These are phyloP conservation scores for Stereocaulon alpinum DNA, from an alignment of 495 filamentous ascomycete genomes.

Conservation along the genomic window DNA sequence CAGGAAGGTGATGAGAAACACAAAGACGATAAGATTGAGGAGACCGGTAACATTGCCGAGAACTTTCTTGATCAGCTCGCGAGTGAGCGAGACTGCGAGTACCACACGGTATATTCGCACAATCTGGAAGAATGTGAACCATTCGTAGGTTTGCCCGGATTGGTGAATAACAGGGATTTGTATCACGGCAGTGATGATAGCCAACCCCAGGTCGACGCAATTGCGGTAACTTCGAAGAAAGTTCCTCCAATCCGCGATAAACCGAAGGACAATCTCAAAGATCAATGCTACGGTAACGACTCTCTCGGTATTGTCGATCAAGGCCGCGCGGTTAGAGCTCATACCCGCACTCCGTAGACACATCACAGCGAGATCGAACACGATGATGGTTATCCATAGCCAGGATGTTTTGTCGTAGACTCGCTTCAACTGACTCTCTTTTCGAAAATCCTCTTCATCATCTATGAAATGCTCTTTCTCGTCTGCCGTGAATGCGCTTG, in stretches of 20 bases:
- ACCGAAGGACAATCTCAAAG: conserved; percentile 71
- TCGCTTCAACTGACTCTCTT: conserved; percentile 48
- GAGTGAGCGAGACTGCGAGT: conserved; percentile 74
- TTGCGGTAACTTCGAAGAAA: conserved; percentile 68
- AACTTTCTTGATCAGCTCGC: conserved; percentile 73
- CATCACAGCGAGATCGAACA: conserved; percentile 64
- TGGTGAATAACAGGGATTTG: conserved; percentile 72
- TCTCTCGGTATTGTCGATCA: conserved; percentile 55
- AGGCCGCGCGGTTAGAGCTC: conserved; percentile 40
- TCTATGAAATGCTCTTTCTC: conserved; percentile 35
- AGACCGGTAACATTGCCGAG: conserved; percentile 88
- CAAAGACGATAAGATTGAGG: conserved; percentile 87
- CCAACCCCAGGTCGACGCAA: conserved; percentile 69
- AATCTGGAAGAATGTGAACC: conserved; percentile 90
- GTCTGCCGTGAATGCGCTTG: conserved; percentile 80
- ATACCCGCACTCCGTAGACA: conserved; percentile 66
- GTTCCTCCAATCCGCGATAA: conserved; percentile 63
- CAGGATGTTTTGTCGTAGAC: conserved; percentile 61
- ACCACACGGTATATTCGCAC: conserved; percentile 87
- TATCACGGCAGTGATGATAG: conserved; percentile 71
- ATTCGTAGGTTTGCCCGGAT: conserved; percentile 69
- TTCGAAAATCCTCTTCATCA: conserved; percentile 36
- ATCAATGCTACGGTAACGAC: conserved; percentile 71
- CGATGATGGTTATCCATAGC: conserved; percentile 75
- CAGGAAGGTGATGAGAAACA: conserved; percentile 90